Conservation (phyloP, 106 monocot genomes). For the Iris macrosiphon region DNA sequence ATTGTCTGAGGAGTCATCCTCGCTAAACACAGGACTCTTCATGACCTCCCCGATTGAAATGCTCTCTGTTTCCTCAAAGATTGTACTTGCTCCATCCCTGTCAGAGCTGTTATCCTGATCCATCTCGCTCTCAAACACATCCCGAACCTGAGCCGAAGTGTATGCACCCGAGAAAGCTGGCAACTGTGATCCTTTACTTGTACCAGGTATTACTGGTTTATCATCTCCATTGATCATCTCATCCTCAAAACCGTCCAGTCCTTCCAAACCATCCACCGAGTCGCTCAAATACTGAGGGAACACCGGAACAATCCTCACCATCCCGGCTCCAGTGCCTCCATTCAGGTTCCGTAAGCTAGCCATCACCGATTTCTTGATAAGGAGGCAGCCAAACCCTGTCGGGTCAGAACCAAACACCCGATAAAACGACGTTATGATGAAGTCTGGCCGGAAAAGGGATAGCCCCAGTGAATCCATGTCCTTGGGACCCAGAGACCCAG, state of each 20-base stretch:
- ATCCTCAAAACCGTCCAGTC: slow-evolving; percentile 41
- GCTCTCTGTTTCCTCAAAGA: slow-evolving; percentile 77
- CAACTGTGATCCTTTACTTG: slow-evolving; percentile 35
- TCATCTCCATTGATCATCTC: slow-evolving; percentile 29
- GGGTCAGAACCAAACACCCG: slow-evolving; percentile 86
- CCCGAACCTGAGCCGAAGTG: slow-evolving; percentile 65
- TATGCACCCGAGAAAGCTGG: slow-evolving; percentile 89
- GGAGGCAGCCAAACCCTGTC: slow-evolving; percentile 83
- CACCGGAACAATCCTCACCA: slow-evolving; percentile 81
- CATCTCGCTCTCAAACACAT: slow-evolving; percentile 70
- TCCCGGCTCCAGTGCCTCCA: slow-evolving; percentile 67
- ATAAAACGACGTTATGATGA: slow-evolving; percentile 97
- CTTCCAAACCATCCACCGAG: slow-evolving; percentile 62
- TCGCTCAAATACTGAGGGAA: slow-evolving; percentile 88
- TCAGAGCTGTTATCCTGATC: slow-evolving; percentile 80
- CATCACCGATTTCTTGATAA: slow-evolving; percentile 91
- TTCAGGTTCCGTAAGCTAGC: slow-evolving; percentile 56
- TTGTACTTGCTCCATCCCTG: slow-evolving; percentile 60
- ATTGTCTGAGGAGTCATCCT: slow-evolving; percentile 80
- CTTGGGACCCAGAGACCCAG: slow-evolving; percentile 91
- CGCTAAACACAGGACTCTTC: slow-evolving; percentile 90
- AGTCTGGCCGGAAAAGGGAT: slow-evolving; percentile 87
- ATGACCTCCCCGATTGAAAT: slow-evolving; percentile 82
- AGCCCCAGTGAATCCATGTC: slow-evolving; percentile 98
- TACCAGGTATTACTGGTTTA: slow-evolving; percentile 22